These are phyloP conservation scores for Colletotrichum truncatum DNA, from an alignment of 2,329 filamentous ascomycete species.

Conservation along the genomic window DNA sequence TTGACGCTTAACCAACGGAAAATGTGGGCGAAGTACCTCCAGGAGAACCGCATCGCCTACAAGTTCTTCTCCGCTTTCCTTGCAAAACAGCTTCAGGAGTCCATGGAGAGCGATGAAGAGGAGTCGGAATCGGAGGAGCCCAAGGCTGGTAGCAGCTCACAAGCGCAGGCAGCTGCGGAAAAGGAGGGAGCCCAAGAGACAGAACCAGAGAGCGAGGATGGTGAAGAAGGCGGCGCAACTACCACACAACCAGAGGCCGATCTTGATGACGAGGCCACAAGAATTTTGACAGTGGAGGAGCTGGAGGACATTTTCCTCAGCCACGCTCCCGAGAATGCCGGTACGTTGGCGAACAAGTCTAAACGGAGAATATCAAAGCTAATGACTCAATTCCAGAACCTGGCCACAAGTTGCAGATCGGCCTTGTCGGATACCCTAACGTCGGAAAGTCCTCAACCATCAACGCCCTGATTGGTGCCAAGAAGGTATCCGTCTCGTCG, in stretches of 20 bases:
- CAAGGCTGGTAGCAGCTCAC: constrained; percentile 36
- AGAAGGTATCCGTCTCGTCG: constrained; percentile 97
- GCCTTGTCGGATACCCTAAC: constrained; percentile 96
- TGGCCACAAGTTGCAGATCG: constrained; percentile 81
- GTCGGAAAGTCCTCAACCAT: constrained; percentile 99
- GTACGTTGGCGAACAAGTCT: constrained; percentile 45
- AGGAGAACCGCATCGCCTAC: constrained; percentile 83
- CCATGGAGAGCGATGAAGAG: constrained; percentile 60
- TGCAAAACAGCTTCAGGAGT: constrained; percentile 89
- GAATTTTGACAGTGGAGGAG: constrained; percentile 92
- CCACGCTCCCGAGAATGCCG: constrained; percentile 66
- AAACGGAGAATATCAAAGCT: constrained; percentile 3
- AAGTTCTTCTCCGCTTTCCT: constrained; percentile 95
- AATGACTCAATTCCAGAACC: constrained; percentile 43
- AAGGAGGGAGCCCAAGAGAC: constrained; percentile 50
- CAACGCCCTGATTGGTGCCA: constrained; percentile 97
- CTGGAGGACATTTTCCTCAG: constrained; percentile 87
- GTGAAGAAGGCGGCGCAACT: constrained; percentile 46
- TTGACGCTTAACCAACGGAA: constrained; percentile 87
- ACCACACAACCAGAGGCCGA: constrained; percentile 43
- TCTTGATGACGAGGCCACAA: constrained; percentile 67
- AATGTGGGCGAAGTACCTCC: constrained; percentile 88
- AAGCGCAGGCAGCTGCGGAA: neutral
- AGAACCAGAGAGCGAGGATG: constrained; percentile 30
- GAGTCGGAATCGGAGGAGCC: neutral